Percentiles rank a stretch among this genome's conserved stretches.
Conservation (phyloP, 257 asterid genomes). For the Solanum lignicaule region DNA sequence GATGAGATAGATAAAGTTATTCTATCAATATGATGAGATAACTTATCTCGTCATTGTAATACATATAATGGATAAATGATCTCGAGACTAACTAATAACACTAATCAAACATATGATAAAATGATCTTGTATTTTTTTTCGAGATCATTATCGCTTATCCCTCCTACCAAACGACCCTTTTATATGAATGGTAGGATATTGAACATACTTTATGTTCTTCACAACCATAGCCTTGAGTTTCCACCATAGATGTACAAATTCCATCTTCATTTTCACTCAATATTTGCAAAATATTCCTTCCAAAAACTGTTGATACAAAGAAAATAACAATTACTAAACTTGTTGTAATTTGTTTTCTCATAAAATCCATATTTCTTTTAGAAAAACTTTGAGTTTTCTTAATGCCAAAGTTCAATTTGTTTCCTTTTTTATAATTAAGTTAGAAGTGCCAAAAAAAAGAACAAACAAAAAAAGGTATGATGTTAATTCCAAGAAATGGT, state of each 20-base stretch:
- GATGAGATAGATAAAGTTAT: background rate
- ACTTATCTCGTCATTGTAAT: no score
- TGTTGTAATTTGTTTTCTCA: background rate
- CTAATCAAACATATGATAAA: no score
- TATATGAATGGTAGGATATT: background rate
- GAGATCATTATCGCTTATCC: background rate
- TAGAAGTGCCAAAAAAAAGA: background rate
- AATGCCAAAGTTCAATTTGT: background rate
- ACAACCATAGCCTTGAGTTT: constrained; percentile 44
- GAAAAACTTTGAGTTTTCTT: background rate
- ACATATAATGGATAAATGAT: no score
- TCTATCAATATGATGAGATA: no score
- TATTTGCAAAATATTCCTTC: background rate
- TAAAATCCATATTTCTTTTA: background rate
- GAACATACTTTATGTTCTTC: constrained; percentile 52
- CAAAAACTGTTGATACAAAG: background rate
- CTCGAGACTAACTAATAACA: background rate
- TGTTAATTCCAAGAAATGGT: background rate
- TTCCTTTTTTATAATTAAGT: background rate
- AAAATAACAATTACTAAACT: background rate
- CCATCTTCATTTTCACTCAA: constrained; percentile 23
- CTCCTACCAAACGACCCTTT: background rate
- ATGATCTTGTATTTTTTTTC: background rate
- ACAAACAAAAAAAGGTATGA: background rate
- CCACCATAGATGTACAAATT: constrained; percentile 39